These are phyloP conservation scores for Tetratostichococcus sp. DNA, from an alignment of 139 green algal species.

Conservation along the genomic window DNA sequence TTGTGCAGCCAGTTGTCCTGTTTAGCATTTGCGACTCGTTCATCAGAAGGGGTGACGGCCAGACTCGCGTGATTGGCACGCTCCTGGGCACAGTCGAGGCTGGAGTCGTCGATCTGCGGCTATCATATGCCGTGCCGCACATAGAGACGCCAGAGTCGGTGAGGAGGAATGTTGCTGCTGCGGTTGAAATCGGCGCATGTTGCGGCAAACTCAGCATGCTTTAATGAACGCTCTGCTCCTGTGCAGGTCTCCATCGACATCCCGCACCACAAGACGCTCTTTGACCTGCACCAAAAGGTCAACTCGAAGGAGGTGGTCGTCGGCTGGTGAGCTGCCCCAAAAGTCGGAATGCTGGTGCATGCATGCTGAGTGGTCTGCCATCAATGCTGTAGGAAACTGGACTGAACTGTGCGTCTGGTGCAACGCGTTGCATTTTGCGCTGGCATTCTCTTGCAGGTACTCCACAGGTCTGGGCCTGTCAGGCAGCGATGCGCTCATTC, in stretches of 20 bases:
- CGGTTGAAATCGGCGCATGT: background rate
- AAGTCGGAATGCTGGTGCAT: too few relatives aligned
- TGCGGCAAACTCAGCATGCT: too few relatives aligned
- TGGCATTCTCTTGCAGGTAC: constrained; percentile 58
- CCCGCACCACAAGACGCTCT: constrained; percentile 90
- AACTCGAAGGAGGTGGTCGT: constrained; percentile 79
- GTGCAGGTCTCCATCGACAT: constrained; percentile 91
- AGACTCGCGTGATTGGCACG: constrained; percentile 92
- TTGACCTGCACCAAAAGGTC: constrained; percentile 84
- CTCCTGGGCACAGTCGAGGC: constrained; percentile 80
- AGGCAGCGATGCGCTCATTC: constrained; percentile 84
- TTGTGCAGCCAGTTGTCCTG: constrained; percentile 88
- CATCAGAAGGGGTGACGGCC: constrained; percentile 76
- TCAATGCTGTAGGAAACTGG: too few relatives aligned
- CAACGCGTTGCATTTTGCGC: background rate
- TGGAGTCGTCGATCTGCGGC: constrained; percentile 78
- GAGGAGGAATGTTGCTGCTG: too few relatives aligned
- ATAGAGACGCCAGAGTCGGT: constrained; percentile 63
- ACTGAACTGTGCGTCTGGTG: too few relatives aligned
- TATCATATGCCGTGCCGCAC: constrained; percentile 94
- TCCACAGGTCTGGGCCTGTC: constrained; percentile 72
- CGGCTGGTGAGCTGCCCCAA: constrained; percentile 80
- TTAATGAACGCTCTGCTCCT: background rate
- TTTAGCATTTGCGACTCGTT: constrained; percentile 92
- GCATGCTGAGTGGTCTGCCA: too few relatives aligned